phyloP scores from a whole-genome alignment of 805 yeast genomes.

The Debaryomyces castellii region DNA sequence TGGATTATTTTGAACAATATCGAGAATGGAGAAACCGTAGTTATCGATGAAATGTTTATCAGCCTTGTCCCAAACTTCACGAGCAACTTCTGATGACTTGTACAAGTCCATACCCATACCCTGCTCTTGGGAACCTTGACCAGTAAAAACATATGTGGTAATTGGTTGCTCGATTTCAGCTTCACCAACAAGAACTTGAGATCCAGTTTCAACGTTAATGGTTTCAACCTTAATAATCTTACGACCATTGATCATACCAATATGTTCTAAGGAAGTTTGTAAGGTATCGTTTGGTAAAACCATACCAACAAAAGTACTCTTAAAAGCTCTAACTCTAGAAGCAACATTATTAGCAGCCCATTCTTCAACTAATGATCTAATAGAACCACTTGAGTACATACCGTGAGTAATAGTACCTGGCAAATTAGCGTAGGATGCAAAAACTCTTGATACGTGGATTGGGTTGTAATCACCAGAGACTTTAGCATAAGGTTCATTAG shows the following conservation, averaged over 20 bases:
- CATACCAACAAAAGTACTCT: slow-evolving; percentile 92
- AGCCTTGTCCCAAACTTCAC: slow-evolving; percentile 96
- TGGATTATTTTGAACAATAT: slow-evolving; percentile 95
- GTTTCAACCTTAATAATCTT: slow-evolving; percentile 93
- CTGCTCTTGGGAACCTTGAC: slow-evolving; percentile 99
- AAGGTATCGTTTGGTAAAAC: slow-evolving; percentile 93
- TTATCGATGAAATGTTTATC: slow-evolving; percentile 88
- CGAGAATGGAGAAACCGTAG: slow-evolving; percentile 95
- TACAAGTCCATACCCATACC: slow-evolving; percentile 99
- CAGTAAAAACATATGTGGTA: slow-evolving; percentile 95
- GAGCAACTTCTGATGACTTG: slow-evolving; percentile 86
- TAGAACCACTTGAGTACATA: slow-evolving; percentile 96
- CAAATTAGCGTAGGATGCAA: slow-evolving; percentile 87
- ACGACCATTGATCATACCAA: slow-evolving; percentile 99
- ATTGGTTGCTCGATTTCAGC: slow-evolving; percentile 99
- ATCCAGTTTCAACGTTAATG: slow-evolving; percentile 75
- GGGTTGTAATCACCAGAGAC: slow-evolving; percentile 99
- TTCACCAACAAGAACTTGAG: slow-evolving; percentile 82
- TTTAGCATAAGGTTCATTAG: slow-evolving; percentile 94
- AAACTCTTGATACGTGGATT: slow-evolving; percentile 93
- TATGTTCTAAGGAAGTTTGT: slow-evolving; percentile 85
- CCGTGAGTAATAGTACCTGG: slow-evolving; percentile 99
- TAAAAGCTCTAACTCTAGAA: slow-evolving; percentile 91
- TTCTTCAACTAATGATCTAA: slow-evolving; percentile 91
- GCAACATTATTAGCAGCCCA: slow-evolving; percentile 99